These are phyloP conservation scores for Pythium oligandrum DNA, from an alignment of 352 stramenopile genomes.

Conservation along the genomic window DNA sequence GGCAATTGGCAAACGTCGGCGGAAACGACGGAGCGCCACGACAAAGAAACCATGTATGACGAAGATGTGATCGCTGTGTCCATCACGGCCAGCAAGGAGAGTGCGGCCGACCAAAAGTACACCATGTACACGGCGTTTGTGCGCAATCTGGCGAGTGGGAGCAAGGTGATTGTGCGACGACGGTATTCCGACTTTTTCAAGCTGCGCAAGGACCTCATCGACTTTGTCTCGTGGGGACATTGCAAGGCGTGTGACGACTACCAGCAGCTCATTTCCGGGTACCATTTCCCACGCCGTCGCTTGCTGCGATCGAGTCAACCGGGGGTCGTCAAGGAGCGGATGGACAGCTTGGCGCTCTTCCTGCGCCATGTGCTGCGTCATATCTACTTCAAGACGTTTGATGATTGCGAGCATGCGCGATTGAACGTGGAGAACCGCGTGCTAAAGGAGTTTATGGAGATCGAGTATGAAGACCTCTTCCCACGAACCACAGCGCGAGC, in stretches of 20 bases:
- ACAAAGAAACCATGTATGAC: conserved; percentile 17
- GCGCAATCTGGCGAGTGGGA: conserved; percentile 60
- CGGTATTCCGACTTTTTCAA: conserved; percentile 87
- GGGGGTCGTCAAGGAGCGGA: conserved; percentile 77
- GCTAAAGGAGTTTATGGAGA: conserved; percentile 70
- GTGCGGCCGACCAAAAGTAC: conserved; percentile 41
- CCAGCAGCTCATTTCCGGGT: conserved; percentile 60
- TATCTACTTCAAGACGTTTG: conserved; percentile 64
- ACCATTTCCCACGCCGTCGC: conserved; percentile 73
- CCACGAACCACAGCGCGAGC: conserved; percentile 46
- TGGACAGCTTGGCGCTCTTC: conserved; percentile 78
- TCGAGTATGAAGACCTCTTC: conserved; percentile 60
- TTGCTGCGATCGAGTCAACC: conserved; percentile 64
- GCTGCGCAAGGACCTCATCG: conserved; percentile 78
- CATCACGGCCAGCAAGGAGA: conserved; percentile 26
- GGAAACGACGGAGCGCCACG: no score
- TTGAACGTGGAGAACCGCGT: conserved; percentile 70
- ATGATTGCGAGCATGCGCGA: conserved; percentile 58
- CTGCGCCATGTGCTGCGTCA: conserved; percentile 71
- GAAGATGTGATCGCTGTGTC: conserved; percentile 23
- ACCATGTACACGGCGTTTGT: conserved; percentile 87
- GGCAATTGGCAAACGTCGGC: no score
- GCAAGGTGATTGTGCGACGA: conserved; percentile 71
- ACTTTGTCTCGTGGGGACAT: conserved; percentile 74
- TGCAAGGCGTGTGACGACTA: conserved; percentile 64